Percentiles rank a stretch among this genome's conserved stretches.
phyloP scores from a whole-genome alignment of 371 early-diverging fungal species.

The Cokeromyces recurvatus region DNA sequence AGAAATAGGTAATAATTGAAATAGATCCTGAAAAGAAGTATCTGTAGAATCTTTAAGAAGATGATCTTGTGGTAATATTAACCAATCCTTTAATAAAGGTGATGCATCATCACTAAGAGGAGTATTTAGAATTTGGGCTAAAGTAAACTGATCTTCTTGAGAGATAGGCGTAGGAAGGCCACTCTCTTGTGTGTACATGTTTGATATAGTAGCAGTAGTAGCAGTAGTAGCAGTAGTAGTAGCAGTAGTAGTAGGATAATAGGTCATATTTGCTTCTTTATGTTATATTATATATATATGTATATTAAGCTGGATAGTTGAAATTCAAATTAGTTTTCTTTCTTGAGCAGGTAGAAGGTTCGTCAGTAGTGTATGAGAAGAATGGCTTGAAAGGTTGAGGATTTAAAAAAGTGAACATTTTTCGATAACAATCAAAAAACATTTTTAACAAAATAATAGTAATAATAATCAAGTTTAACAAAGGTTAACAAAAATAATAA shows the following conservation, averaged over 20 bases:
- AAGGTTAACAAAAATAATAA: too few species aligned
- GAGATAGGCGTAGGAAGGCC: conserved; percentile 1
- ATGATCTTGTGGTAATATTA: too few species aligned
- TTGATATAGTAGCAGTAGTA: too few species aligned
- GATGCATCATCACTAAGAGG: too few species aligned
- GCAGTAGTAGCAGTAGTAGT: too few species aligned
- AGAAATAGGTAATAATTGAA: conserved; percentile 18
- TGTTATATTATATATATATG: too few species aligned
- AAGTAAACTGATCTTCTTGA: conserved; percentile 2
- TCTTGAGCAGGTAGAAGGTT: conserved; percentile 31
- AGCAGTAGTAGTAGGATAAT: too few species aligned
- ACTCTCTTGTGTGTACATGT: too few species aligned
- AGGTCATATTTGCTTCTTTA: too few species aligned
- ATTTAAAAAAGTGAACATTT: conserved; percentile 14
- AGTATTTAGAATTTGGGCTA: conserved; percentile 4
- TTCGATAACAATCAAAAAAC: conserved; percentile 14
- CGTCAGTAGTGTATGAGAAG: conserved; percentile 34
- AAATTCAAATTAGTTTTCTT: conserved; percentile 22
- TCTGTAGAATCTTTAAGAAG: not conserved
- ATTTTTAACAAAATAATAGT: conserved; percentile 27
- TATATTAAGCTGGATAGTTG: conserved; percentile 14
- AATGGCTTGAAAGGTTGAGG: conserved; percentile 21
- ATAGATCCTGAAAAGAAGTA: conserved; percentile 10
- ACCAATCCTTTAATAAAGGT: too few species aligned
- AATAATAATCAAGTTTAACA: conserved; percentile 17